These are phyloP conservation scores for Orbilia quercus DNA, from an alignment of 2,329 filamentous ascomycete species.

Conservation along the genomic window DNA sequence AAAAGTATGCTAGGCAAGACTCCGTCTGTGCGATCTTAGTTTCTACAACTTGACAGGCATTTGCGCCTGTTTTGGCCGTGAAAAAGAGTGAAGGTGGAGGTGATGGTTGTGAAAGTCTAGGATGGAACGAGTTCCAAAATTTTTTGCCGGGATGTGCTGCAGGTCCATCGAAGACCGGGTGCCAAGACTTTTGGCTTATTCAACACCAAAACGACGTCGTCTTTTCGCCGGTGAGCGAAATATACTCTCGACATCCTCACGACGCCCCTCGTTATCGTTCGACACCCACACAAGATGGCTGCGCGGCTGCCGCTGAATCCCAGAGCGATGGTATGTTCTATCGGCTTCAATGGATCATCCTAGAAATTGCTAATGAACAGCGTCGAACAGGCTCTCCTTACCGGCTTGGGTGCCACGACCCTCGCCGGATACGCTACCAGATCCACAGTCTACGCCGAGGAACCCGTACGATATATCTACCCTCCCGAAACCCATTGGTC, in stretches of 20 bases:
- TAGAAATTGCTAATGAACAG: constrained; percentile 21
- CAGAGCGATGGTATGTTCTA: constrained; percentile 40
- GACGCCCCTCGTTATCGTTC: constrained; percentile 19
- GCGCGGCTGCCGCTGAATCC: constrained; percentile 53
- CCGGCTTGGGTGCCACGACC: constrained; percentile 44
- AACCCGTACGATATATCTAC: constrained; percentile 38
- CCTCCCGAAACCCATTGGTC: constrained; percentile 3
- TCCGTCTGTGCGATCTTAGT: constrained; percentile 32
- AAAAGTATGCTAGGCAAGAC: constrained; percentile 1
- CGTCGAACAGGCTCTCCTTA: constrained; percentile 42
- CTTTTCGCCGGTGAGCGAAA: constrained; percentile 46
- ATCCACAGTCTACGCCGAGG: constrained; percentile 51
- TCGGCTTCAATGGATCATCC: not conserved
- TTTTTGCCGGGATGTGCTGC: constrained; percentile 43
- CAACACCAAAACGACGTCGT: constrained; percentile 26
- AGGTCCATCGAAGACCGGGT: constrained; percentile 34
- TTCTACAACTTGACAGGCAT: constrained; percentile 32
- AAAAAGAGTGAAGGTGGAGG: constrained; percentile 15
- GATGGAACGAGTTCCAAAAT: constrained; percentile 24
- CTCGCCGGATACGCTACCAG: constrained; percentile 49
- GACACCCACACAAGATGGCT: constrained; percentile 43
- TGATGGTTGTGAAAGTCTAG: constrained; percentile 9
- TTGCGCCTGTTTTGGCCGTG: constrained; percentile 24
- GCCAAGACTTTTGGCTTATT: constrained; percentile 48
- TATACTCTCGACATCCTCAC: constrained; percentile 16